phyloP scores from a whole-genome alignment of 768 basidiomycete genomes.

The Boletus reticulatus region DNA sequence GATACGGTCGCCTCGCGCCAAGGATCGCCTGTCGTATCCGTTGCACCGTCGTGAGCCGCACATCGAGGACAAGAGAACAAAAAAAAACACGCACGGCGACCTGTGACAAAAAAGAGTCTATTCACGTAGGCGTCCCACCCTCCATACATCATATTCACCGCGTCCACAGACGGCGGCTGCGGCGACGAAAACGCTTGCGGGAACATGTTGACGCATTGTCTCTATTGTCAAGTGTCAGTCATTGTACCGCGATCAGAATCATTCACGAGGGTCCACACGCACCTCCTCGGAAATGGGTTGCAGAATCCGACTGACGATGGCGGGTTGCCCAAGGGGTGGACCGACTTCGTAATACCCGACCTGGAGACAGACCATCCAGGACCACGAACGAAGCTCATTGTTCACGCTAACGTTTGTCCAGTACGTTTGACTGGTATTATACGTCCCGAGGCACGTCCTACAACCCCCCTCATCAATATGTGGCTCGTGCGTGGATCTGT shows the following conservation, averaged over 20 bases:
- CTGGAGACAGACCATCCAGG: slow-evolving; percentile 74
- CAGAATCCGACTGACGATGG: slow-evolving; percentile 34
- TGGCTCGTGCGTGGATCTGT: no score
- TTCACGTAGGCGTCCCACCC: slow-evolving; percentile 63
- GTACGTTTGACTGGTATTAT: slow-evolving; percentile 35
- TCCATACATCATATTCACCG: slow-evolving; percentile 49
- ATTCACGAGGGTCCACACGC: not conserved
- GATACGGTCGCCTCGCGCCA: slow-evolving; percentile 72
- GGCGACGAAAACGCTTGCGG: slow-evolving; percentile 51
- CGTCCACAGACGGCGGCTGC: slow-evolving; percentile 40
- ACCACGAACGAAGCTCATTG: slow-evolving; percentile 61
- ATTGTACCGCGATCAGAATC: not conserved
- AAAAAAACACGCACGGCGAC: slow-evolving; percentile 45
- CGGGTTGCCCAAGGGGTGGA: slow-evolving; percentile 36
- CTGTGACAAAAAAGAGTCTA: slow-evolving; percentile 68
- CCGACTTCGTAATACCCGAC: slow-evolving; percentile 51
- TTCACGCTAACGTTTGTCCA: slow-evolving; percentile 58
- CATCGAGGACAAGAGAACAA: no score
- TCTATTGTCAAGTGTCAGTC: no score
- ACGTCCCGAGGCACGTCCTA: slow-evolving; percentile 41
- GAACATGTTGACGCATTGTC: slow-evolving; percentile 73
- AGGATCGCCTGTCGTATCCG: slow-evolving; percentile 52
- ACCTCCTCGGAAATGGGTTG: slow-evolving; percentile 31
- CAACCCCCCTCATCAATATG: slow-evolving; percentile 29
- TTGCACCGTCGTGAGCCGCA: no score